Percentiles rank a stretch among this genome's conserved stretches.
These are phyloP conservation scores for Suhomyces atakaporum DNA, from an alignment of 1,139 yeast genomes.

Conservation along the genomic window DNA sequence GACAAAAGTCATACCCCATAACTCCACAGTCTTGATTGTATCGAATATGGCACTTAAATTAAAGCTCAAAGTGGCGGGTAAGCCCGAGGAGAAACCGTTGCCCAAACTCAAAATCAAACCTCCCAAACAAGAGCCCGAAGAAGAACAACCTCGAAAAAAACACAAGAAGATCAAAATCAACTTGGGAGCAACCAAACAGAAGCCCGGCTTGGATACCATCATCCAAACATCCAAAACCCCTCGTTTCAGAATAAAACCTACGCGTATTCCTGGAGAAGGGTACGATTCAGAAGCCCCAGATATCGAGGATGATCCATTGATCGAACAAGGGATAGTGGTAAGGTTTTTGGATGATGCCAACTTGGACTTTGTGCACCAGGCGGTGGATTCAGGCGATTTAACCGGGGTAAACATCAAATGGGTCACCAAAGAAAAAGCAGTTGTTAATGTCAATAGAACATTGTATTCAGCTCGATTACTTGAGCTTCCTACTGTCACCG, in stretches of 20 bases:
- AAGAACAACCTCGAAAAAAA: constrained; percentile 15
- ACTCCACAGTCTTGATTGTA: too few species aligned
- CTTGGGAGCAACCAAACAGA: constrained; percentile 14
- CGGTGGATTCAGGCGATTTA: constrained; percentile 81
- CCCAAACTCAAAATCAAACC: constrained; percentile 26
- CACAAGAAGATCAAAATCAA: constrained; percentile 27
- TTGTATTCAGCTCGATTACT: constrained; percentile 81
- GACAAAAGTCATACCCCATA: too few species aligned
- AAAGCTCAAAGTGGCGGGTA: constrained; percentile 22
- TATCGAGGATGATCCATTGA: constrained; percentile 88
- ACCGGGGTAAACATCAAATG: constrained; percentile 74
- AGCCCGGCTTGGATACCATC: constrained; percentile 10
- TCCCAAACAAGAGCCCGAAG: constrained; percentile 10
- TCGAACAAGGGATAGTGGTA: constrained; percentile 82
- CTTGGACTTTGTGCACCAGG: constrained; percentile 73
- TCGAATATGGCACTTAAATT: constrained; percentile 28
- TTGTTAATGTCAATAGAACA: constrained; percentile 54
- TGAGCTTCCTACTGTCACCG: constrained; percentile 89
- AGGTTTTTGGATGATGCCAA: constrained; percentile 81
- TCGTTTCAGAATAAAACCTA: constrained; percentile 76
- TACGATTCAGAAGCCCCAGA: constrained; percentile 98
- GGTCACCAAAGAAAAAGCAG: constrained; percentile 78
- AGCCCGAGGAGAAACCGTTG: constrained; percentile 6
- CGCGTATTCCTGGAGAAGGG: constrained; percentile 89
- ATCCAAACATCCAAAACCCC: constrained; percentile 34